These are phyloP conservation scores for Sporobolomyces pararoseus DNA, from an alignment of 768 basidiomycete genomes.

Conservation along the genomic window DNA sequence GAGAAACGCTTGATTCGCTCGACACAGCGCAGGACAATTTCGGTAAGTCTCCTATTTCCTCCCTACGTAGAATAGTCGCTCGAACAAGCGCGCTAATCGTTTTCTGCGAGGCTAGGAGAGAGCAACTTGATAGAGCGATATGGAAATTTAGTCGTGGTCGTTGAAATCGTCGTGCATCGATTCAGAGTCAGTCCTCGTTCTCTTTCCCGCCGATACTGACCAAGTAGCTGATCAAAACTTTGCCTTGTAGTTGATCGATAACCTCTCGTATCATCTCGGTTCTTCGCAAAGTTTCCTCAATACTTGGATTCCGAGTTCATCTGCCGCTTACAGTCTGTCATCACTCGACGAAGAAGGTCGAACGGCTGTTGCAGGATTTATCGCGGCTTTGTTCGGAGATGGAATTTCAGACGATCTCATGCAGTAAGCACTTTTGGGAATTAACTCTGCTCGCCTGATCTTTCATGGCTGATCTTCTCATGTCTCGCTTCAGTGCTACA, in stretches of 20 bases:
- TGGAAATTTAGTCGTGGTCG: conserved; percentile 26
- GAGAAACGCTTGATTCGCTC: conserved; percentile 20
- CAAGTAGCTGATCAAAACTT: not conserved
- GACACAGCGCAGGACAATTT: conserved; percentile 16
- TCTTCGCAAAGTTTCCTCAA: conserved; percentile 13
- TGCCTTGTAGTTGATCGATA: conserved; percentile 16
- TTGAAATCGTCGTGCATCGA: conserved; percentile 23
- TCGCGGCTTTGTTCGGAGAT: conserved; percentile 42
- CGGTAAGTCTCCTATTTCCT: conserved; percentile 2
- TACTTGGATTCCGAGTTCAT: conserved; percentile 12
- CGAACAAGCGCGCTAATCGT: not conserved
- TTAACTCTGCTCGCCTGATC: too few relatives aligned
- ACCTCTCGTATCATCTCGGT: conserved; percentile 37
- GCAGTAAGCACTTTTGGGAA: too few relatives aligned
- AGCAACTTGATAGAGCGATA: conserved; percentile 32
- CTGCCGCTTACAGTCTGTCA: conserved; percentile 5
- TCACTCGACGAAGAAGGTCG: conserved; percentile 15
- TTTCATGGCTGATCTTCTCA: not conserved
- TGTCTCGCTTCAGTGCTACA: conserved; percentile 49
- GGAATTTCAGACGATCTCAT: conserved; percentile 45
- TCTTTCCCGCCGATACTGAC: not conserved
- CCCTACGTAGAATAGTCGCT: not conserved
- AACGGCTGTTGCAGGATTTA: conserved; percentile 34
- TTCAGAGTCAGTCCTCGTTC: conserved; percentile 19
- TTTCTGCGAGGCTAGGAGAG: conserved; percentile 12